Conservation (phyloP, 257 asterid genomes). For the Solanum habrochaites region DNA sequence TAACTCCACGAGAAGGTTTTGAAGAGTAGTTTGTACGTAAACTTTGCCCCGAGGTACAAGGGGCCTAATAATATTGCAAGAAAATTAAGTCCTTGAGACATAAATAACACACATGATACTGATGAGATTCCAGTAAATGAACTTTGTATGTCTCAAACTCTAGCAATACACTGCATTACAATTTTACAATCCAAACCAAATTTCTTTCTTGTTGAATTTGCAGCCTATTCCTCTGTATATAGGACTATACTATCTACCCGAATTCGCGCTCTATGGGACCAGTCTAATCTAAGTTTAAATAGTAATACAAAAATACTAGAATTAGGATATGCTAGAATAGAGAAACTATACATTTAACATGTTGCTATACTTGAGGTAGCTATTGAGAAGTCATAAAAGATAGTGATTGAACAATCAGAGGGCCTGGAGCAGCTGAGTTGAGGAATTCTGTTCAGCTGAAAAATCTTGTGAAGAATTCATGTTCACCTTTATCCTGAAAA, state of each 20-base stretch:
- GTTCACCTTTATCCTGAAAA: conserved; percentile 88
- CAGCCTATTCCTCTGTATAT: neutral
- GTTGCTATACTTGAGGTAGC: neutral
- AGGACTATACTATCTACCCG: neutral
- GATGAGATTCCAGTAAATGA: neutral
- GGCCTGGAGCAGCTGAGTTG: conserved; percentile 2
- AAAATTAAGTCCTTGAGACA: neutral
- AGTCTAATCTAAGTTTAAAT: neutral
- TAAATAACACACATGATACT: neutral
- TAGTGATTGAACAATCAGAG: conserved; percentile 8
- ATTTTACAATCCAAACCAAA: neutral
- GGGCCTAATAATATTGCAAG: neutral
- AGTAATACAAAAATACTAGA: neutral
- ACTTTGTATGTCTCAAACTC: neutral
- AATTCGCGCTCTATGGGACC: neutral
- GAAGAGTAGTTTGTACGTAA: neutral
- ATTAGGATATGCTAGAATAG: neutral
- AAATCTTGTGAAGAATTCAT: conserved; percentile 70
- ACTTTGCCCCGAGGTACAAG: neutral
- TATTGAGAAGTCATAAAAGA: conserved; percentile 7
- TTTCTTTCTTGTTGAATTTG: neutral
- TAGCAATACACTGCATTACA: neutral
- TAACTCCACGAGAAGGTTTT: fast-evolving
- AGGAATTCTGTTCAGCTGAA: conserved; percentile 12
- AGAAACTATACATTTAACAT: conserved; percentile 3